phyloP scores from a whole-genome alignment of 495 filamentous ascomycete species.

The Aspergillus biplanus region DNA sequence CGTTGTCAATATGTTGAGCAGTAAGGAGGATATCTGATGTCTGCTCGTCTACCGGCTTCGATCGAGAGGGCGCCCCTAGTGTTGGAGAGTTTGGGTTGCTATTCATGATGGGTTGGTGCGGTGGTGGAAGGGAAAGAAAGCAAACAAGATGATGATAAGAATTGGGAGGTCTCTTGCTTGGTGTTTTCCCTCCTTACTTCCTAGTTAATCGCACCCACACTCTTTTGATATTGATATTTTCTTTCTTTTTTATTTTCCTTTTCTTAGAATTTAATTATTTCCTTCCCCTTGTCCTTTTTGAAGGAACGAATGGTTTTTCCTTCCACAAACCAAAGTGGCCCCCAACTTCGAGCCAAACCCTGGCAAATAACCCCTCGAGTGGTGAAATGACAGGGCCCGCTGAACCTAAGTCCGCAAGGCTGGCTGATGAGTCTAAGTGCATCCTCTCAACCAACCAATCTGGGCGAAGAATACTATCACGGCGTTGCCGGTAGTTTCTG shows the following conservation, averaged over 20 bases:
- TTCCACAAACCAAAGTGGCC: not conserved
- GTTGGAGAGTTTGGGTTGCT: not conserved
- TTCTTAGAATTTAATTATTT: not conserved
- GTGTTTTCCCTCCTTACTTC: too few species aligned
- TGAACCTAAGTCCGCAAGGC: not conserved
- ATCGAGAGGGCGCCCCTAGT: not conserved
- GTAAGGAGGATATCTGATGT: constrained; percentile 3
- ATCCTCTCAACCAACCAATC: too few species aligned
- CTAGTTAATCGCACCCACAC: too few species aligned
- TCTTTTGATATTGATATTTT: not conserved
- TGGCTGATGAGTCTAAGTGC: not conserved
- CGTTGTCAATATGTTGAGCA: constrained; percentile 2
- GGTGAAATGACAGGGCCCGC: too few species aligned
- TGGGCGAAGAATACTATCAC: too few species aligned
- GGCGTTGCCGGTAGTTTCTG: too few species aligned
- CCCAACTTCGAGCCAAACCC: not conserved
- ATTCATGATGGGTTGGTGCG: not conserved
- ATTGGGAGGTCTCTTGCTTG: too few species aligned
- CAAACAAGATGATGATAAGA: too few species aligned
- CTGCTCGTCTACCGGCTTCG: not conserved
- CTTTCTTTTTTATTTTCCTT: not conserved
- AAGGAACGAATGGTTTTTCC: not conserved
- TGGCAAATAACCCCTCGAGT: too few species aligned
- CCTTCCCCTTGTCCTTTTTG: not conserved
- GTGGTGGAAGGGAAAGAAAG: not conserved